Evolutionary conservation across 179 eudicot species (phyloP), one percentile per base, ranked within the genome.

Genomic region (Spinacia oleracea): DNA sequence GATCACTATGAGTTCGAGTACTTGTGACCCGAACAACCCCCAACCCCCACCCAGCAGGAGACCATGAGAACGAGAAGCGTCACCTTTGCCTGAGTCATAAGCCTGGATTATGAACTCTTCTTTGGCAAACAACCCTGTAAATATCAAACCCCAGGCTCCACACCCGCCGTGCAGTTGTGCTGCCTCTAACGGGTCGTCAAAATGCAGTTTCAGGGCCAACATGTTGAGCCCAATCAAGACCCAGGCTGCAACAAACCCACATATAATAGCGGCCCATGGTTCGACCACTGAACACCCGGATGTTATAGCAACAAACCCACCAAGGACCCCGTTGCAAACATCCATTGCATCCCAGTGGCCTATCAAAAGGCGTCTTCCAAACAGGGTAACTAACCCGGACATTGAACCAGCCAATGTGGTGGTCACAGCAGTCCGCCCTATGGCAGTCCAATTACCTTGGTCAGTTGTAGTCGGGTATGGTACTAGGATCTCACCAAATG

Each of bases 291-390:
- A 58, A 76, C 93, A 90, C 6, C 96, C 96, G 0, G 97, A 89
- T 1, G 97, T 91, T 80, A 91, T 91, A 2, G 97, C 92, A 6
- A 89, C 92, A 31, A 90, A 91, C 70, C 97, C 93, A 10, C 92
- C 97, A 0, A 91, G 87, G 74, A 91, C 75, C 12, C 97, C 97
- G n/a, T 91, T 90, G 78, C 97, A 90, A 4, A 91, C 94, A 43
- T 85, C 94, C 0, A 90, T 55, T 0, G 89, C 89, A 23, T 91
- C 92, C 97, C 97, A 91, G 59, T 91, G 97, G 62, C 97, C 97
- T 27, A 86, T 83, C 3, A 91, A 72, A 6, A 91, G 20, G 38
- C 97, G 79, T 6, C 88, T 82, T 21, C 90, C 86, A 32, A 91
- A 91, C 5, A 91, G 73, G 40, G 94, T 91, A 0, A 83, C 87